Percentiles rank a stretch among this genome's conserved stretches.
Evolutionary conservation across 1,284 basidiomycete genomes (phyloP).

Genomic region (Ganoderma leucocontextum): DNA sequence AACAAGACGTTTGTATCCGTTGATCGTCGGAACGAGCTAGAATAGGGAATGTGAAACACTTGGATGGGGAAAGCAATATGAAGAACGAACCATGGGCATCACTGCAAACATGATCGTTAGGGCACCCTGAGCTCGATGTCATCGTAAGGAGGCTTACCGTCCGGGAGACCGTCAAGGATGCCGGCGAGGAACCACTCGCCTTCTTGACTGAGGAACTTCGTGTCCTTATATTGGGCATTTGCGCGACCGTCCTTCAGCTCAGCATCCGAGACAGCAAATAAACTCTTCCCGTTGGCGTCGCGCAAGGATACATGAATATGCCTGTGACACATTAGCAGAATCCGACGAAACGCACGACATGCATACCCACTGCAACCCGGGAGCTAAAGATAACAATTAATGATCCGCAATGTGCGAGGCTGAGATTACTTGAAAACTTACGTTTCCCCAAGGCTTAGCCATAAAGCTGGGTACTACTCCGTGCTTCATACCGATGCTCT

Average conservation of each 20-base stretch:
- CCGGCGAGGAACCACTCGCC: conserved; percentile 96
- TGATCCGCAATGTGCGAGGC: neutral
- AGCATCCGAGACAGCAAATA: conserved; percentile 76
- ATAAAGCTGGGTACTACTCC: conserved; percentile 95
- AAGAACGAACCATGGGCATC: conserved; percentile 38
- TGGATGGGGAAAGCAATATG: neutral
- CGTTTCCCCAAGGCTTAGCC: conserved; percentile 96
- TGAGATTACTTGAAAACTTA: conserved; percentile 46
- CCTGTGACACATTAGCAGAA: conserved; percentile 47
- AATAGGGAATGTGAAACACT: neutral
- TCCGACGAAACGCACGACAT: no score
- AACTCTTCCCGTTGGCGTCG: conserved; percentile 74
- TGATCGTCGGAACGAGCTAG: conserved; percentile 93
- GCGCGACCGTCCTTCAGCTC: conserved; percentile 69
- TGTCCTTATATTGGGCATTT: conserved; percentile 81
- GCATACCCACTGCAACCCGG: conserved; percentile 88
- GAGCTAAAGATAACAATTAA: conserved; percentile 56
- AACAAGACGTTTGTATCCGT: conserved; percentile 96
- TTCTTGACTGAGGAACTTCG: conserved; percentile 83
- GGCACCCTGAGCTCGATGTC: neutral
- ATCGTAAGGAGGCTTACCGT: conserved; percentile 61
- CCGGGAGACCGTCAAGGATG: conserved; percentile 86
- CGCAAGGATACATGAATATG: conserved; percentile 93
- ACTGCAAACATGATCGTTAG: conserved; percentile 62
- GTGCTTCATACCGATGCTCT: conserved; percentile 90